phyloP scores from a whole-genome alignment of 2,329 filamentous ascomycete genomes.

The Penicillium sp. region DNA sequence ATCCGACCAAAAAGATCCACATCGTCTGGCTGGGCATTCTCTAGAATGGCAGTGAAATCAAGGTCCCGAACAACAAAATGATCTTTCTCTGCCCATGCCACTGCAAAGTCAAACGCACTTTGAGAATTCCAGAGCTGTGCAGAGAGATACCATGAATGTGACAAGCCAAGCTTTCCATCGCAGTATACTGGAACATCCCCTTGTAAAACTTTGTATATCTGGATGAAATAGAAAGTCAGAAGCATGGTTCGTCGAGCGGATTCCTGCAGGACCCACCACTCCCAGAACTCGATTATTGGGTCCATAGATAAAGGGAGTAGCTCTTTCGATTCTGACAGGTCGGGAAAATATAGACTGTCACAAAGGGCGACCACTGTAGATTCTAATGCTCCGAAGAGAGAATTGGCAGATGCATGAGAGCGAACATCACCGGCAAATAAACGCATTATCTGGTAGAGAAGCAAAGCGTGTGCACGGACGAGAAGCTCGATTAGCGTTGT shows the following conservation, averaged over 20 bases:
- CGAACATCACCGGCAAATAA: constrained; percentile 60
- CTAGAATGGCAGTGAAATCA: constrained; percentile 31
- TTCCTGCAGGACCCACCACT: constrained; percentile 60
- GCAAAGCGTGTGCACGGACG: constrained; percentile 56
- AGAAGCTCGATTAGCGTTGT: constrained; percentile 40
- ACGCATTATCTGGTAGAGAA: constrained; percentile 58
- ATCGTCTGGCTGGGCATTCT: constrained; percentile 32
- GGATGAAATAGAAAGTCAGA: constrained; percentile 54
- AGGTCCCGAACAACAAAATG: constrained; percentile 37
- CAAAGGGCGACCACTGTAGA: constrained; percentile 31
- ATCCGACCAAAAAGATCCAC: constrained; percentile 39
- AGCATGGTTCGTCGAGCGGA: constrained; percentile 60
- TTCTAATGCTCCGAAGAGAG: constrained; percentile 37
- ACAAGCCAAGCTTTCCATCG: constrained; percentile 35
- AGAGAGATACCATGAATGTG: constrained; percentile 40
- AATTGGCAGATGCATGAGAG: constrained; percentile 49
- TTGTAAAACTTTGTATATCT: constrained; percentile 35
- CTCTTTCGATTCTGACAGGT: constrained; percentile 15
- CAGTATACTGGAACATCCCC: constrained; percentile 27
- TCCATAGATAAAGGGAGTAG: constrained; percentile 44
- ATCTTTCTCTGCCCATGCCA: constrained; percentile 35
- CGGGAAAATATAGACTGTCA: constrained; percentile 28
- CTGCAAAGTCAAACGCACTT: constrained; percentile 38
- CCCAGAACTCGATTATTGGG: constrained; percentile 56
- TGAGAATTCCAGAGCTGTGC: constrained; percentile 37